A percentile compares a stretch with the other conserved stretches of the same genome.
phyloP scores from a whole-genome alignment of 768 basidiomycete genomes.

The Gautieria morchelliformis region DNA sequence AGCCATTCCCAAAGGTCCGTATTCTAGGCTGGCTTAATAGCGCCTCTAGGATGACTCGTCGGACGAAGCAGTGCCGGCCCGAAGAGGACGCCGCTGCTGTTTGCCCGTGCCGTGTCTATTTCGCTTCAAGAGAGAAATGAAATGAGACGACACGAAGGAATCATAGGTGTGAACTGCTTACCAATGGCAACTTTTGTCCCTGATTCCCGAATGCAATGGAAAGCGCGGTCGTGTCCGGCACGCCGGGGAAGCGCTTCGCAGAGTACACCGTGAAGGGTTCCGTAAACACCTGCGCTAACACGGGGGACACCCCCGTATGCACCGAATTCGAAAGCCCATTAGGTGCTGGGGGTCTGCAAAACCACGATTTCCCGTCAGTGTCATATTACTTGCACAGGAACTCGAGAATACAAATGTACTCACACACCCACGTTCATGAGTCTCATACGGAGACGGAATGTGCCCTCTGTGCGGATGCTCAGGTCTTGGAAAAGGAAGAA shows the following conservation, averaged over 20 bases:
- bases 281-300: conserved; percentile 78
- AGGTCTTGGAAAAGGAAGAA: conserved; percentile 96
- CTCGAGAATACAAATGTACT: conserved; percentile 27
- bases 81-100: conserved; percentile 44
- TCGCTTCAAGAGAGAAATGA: conserved; percentile 37
- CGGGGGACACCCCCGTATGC: conserved; percentile 59
- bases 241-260: conserved; percentile 91
- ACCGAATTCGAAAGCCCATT: conserved; percentile 56
- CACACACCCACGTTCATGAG: conserved; percentile 89
- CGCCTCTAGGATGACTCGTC: conserved; percentile 40
- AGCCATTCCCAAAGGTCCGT: no score
- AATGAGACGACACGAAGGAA: conserved; percentile 7
- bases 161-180: conserved; percentile 27
- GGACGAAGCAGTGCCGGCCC: conserved; percentile 50
- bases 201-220: conserved; percentile 86
- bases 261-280: conserved; percentile 81
- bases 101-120: conserved; percentile 73
- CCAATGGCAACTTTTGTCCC: conserved; percentile 82
- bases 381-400: background rate
- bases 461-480: conserved; percentile 88
- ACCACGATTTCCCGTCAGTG: no score
- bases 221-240: conserved; percentile 88
- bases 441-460: conserved; percentile 76
- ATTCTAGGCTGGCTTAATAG: background rate
- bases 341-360: conserved; percentile 56